Conservation (phyloP, 1,284 basidiomycete genomes). For the Taiwanofungus camphoratus region DNA sequence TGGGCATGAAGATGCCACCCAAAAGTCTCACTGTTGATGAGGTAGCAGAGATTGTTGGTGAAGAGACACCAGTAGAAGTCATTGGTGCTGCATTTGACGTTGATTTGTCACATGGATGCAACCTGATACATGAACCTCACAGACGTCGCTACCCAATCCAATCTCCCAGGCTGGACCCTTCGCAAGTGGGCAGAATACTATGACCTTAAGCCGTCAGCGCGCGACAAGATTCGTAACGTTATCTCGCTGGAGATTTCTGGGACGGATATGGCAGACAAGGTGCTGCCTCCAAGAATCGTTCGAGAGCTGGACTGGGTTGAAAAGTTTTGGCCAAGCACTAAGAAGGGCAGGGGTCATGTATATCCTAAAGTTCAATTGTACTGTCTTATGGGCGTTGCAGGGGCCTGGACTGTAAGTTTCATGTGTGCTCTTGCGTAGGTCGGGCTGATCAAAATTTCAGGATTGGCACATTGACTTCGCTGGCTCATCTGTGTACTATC, state of each 20-base stretch:
- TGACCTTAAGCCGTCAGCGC: conserved; percentile 51
- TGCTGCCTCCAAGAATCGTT: conserved; percentile 81
- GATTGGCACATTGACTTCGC: conserved; percentile 98
- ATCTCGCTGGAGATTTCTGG: conserved; percentile 36
- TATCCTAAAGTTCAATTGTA: conserved; percentile 97
- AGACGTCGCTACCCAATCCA: conserved; percentile 85
- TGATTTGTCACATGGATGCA: conserved; percentile 4
- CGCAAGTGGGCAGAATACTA: conserved; percentile 90
- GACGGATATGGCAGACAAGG: conserved; percentile 43
- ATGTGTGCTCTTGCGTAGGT: background rate
- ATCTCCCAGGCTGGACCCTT: conserved; percentile 81
- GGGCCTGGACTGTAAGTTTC: conserved; percentile 82
- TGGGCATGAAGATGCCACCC: conserved; percentile 83
- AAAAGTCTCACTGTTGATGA: conserved; percentile 66
- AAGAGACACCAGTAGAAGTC: conserved; percentile 77
- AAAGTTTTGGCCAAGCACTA: conserved; percentile 82
- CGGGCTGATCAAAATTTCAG: conserved; percentile 35
- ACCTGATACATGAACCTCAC: conserved; percentile 6
- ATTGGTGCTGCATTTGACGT: conserved; percentile 57
- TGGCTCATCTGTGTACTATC: conserved; percentile 92
- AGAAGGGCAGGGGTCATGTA: conserved; percentile 63
- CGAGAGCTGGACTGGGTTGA: conserved; percentile 96
- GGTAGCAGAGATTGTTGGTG: conserved; percentile 77
- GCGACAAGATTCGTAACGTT: conserved; percentile 67
- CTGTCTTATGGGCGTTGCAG: conserved; percentile 85